Conservation (phyloP, 352 stramenopile species). For the Phytophthora quininea region DNA sequence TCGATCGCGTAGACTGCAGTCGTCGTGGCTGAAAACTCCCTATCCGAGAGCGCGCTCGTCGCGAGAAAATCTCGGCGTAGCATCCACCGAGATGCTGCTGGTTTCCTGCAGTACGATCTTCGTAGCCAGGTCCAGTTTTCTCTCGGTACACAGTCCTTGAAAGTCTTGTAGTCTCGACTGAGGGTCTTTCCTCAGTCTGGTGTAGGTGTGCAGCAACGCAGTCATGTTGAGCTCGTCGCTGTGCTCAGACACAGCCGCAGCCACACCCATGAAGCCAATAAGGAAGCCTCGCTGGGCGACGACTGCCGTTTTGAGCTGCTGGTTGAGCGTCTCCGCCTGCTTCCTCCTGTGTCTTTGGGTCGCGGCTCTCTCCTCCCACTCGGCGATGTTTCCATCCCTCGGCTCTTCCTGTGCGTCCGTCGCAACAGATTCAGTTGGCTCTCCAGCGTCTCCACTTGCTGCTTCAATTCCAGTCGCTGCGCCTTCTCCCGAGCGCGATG, state of each 20-base stretch:
- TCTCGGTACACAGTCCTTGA: conserved; percentile 31
- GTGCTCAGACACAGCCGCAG: not conserved
- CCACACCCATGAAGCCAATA: conserved; percentile 13
- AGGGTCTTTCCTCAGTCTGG: conserved; percentile 32
- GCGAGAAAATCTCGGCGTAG: no score
- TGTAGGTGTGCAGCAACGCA: conserved; percentile 56
- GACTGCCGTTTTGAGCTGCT: conserved; percentile 42
- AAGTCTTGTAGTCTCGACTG: conserved; percentile 37
- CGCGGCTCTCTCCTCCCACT: conserved; percentile 46
- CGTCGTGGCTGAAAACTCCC: conserved; percentile 1
- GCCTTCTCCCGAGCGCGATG: conserved; percentile 1
- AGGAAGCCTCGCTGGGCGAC: conserved; percentile 50
- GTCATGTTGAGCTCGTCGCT: conserved; percentile 41
- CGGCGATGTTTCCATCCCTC: conserved; percentile 33
- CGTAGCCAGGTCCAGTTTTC: conserved; percentile 48
- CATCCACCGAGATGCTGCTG: not conserved
- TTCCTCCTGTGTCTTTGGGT: conserved; percentile 46
- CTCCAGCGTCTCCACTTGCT: conserved; percentile 38
- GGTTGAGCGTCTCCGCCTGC: conserved; percentile 45
- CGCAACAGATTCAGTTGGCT: conserved; percentile 36
- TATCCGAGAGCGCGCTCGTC: no score
- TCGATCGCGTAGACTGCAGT: conserved; percentile 11
- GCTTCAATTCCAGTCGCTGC: conserved; percentile 34
- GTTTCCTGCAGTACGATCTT: conserved; percentile 21
- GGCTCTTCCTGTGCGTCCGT: conserved; percentile 29